A percentile compares a stretch with the other conserved stretches of the same genome.
These are phyloP conservation scores for Clitopilus passeckerianus DNA, from an alignment of 768 basidiomycete genomes.

Conservation along the genomic window DNA sequence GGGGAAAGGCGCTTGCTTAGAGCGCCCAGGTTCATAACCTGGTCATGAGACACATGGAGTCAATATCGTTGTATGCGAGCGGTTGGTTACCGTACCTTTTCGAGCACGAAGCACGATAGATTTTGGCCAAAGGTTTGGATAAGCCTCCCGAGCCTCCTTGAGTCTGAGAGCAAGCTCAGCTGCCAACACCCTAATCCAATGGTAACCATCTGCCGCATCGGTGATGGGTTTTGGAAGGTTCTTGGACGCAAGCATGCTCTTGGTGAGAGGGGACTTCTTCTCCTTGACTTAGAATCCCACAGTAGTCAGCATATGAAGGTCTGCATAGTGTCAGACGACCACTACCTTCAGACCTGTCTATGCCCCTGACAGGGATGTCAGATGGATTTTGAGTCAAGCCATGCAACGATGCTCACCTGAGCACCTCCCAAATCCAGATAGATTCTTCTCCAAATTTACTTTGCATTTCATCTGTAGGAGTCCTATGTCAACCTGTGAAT, in stretches of 20 bases:
- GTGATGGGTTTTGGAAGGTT: slow-evolving; percentile 81
- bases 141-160: slow-evolving; percentile 69
- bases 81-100: slow-evolving; percentile 37
- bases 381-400: not conserved
- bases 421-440: slow-evolving; percentile 89
- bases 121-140: slow-evolving; percentile 87
- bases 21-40: slow-evolving; percentile 66
- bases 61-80: not conserved
- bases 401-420: slow-evolving; percentile 50
- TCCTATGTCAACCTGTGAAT: not conserved
- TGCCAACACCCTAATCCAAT: slow-evolving; percentile 90
- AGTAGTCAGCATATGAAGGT: slow-evolving; percentile 2
- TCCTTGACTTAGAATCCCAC: slow-evolving; percentile 64
- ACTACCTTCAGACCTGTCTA: slow-evolving; percentile 84
- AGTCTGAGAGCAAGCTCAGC: slow-evolving; percentile 86
- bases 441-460: slow-evolving; percentile 75
- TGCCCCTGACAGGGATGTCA: slow-evolving; percentile 46
- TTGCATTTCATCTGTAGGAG: slow-evolving; percentile 66
- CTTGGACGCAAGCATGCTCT: slow-evolving; percentile 97
- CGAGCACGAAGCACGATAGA: slow-evolving; percentile 77
- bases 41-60: not conserved
- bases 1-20: slow-evolving; percentile 86
- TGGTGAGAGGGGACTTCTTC: slow-evolving; percentile 72
- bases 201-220: slow-evolving; percentile 68
- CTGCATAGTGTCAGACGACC: not conserved